Evolutionary conservation across 176 grass and related monocot genomes (phyloP).

Genomic region (Cocos nucifera): DNA sequence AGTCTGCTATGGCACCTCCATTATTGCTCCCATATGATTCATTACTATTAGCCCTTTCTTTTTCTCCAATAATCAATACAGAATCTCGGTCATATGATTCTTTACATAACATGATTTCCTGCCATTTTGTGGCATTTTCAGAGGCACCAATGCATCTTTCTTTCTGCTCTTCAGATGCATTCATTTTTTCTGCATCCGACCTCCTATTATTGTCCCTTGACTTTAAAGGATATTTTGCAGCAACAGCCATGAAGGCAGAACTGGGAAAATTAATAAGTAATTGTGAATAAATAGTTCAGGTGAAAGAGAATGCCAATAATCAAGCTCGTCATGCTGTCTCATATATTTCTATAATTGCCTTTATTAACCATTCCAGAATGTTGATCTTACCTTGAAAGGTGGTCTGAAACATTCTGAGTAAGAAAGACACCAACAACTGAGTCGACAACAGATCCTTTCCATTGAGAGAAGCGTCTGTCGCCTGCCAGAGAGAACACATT

Average conservation of each 20-base stretch:
- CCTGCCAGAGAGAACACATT: conserved; percentile 8
- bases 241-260: conserved; percentile 78
- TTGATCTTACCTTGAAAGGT: conserved; percentile 31
- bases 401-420: conserved; percentile 42
- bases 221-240: conserved; percentile 53
- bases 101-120: conserved; percentile 48
- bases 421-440: conserved; percentile 42
- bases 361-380: not conserved
- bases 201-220: conserved; percentile 16
- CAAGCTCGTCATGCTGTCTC: no score
- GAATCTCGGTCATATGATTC: conserved; percentile 35
- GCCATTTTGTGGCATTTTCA: conserved; percentile 37
- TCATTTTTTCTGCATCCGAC: conserved; percentile 21
- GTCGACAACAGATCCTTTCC: conserved; percentile 41
- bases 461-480: conserved; percentile 27
- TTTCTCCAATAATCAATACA: conserved; percentile 38
- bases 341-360: no score
- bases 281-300: no score
- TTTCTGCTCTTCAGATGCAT: conserved; percentile 20
- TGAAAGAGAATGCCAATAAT: no score
- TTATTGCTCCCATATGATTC: conserved; percentile 45
- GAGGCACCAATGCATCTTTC: conserved; percentile 32
- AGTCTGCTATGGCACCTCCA: conserved; percentile 14
- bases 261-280: conserved; percentile 32
- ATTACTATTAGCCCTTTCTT: conserved; percentile 48